A percentile compares a stretch with the other conserved stretches of the same genome.
These are phyloP conservation scores for Pichia scutulata DNA, from an alignment of 805 yeast genomes.

Conservation along the genomic window DNA sequence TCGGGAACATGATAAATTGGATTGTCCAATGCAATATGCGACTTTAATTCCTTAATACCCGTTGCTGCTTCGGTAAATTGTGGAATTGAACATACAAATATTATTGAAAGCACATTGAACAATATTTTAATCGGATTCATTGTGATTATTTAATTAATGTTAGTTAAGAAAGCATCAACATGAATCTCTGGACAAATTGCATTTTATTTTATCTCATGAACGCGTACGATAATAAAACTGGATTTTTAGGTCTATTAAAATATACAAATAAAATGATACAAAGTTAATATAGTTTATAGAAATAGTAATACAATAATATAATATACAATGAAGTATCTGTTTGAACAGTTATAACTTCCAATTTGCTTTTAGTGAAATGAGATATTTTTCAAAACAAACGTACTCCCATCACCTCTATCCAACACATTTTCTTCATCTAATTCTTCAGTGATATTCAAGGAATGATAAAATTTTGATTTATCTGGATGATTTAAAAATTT, in stretches of 20 bases:
- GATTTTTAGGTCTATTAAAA: neutral
- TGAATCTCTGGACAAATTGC: neutral
- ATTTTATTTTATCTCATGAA: neutral
- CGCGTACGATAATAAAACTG: neutral
- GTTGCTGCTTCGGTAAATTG: neutral
- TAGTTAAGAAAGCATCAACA: too few relatives aligned
- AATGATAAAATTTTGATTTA: neutral
- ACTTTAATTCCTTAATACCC: conserved; percentile 1
- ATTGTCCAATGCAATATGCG: neutral
- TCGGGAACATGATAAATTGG: conserved; percentile 26
- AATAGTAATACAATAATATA: neutral
- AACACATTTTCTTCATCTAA: neutral
- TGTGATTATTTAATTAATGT: neutral
- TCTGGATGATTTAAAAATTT: conserved; percentile 10
- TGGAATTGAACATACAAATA: neutral
- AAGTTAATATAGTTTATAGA: neutral
- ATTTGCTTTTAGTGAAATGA: conserved; percentile 2
- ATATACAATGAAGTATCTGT: neutral
- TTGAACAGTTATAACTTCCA: neutral
- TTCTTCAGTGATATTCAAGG: neutral
- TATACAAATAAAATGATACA: neutral
- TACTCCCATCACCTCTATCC: conserved; percentile 8
- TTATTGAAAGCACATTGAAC: neutral
- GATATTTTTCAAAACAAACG: conserved; percentile 10
- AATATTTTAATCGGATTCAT: neutral